Conservation (phyloP, 2,329 filamentous ascomycete species). For the Aspergillus sp. region DNA sequence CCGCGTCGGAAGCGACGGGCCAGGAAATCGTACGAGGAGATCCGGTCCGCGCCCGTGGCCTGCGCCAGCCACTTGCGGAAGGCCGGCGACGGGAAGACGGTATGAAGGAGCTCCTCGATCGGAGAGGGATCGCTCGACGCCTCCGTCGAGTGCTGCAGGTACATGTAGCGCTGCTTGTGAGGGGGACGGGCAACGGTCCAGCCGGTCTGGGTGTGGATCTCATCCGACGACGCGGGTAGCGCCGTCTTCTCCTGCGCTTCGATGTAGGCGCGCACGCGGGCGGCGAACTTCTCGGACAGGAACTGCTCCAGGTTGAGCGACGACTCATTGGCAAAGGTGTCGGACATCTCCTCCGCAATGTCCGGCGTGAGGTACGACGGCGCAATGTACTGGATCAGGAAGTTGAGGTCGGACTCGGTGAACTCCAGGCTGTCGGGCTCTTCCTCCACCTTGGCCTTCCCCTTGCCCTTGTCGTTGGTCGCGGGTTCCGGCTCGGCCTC, state of each 20-base stretch:
- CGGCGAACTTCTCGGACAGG: conserved; percentile 73
- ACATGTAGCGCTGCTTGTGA: conserved; percentile 93
- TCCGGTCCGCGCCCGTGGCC: conserved; percentile 66
- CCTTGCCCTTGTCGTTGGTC: conserved; percentile 28
- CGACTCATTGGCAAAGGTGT: conserved; percentile 78
- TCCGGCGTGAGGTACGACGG: conserved; percentile 91
- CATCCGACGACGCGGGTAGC: conserved; percentile 42
- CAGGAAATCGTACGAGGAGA: conserved; percentile 74
- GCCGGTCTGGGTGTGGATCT: conserved; percentile 58
- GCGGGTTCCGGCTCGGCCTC: conserved; percentile 35
- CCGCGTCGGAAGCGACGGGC: conserved; percentile 84
- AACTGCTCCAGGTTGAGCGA: conserved; percentile 80
- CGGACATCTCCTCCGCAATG: conserved; percentile 76
- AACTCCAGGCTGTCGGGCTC: conserved; percentile 58
- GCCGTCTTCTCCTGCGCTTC: conserved; percentile 60
- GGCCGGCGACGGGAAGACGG: conserved; percentile 76
- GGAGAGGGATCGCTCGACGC: conserved; percentile 43
- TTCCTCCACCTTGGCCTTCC: conserved; percentile 39
- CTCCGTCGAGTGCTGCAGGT: conserved; percentile 57
- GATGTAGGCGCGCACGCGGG: conserved; percentile 69
- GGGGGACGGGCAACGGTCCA: conserved; percentile 84
- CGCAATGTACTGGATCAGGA: conserved; percentile 84
- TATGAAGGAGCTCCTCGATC: conserved; percentile 75
- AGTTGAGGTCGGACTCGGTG: conserved; percentile 78
- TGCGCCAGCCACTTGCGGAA: conserved; percentile 89